These are phyloP conservation scores for Jimgerdemannia flammicorona DNA, from an alignment of 192 early-diverging fungal species.

Conservation along the genomic window DNA sequence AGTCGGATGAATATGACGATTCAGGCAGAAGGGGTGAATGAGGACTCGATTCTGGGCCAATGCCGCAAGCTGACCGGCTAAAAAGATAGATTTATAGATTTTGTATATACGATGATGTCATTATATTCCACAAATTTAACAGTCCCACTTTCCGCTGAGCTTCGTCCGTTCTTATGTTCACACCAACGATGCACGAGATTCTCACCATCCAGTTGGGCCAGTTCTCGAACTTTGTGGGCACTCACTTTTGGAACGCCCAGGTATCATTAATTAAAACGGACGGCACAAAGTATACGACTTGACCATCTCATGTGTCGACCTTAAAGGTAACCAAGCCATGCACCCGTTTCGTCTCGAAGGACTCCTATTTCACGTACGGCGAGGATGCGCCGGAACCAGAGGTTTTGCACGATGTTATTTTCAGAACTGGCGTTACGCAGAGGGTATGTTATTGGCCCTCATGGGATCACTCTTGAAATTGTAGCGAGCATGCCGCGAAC, in stretches of 20 bases:
- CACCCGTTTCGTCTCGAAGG: constrained; percentile 23
- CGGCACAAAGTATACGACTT: neutral
- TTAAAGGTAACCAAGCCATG: constrained; percentile 11
- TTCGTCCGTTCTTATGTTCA: no score
- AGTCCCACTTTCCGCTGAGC: no score
- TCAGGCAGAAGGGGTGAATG: neutral
- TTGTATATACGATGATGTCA: no score
- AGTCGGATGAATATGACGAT: neutral
- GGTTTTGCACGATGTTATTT: constrained; percentile 57
- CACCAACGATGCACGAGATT: constrained; percentile 69
- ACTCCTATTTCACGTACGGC: constrained; percentile 44
- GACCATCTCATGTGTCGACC: constrained; percentile 4
- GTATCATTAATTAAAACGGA: constrained; percentile 33
- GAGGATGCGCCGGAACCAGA: constrained; percentile 34
- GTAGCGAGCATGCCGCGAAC: neutral
- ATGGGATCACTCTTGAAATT: neutral
- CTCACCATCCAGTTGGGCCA: constrained; percentile 93
- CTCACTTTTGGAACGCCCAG: constrained; percentile 93
- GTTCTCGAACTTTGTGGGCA: constrained; percentile 79
- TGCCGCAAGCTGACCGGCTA: neutral
- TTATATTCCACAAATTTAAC: no score
- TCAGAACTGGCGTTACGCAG: constrained; percentile 42
- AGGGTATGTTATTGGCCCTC: constrained; percentile 19
- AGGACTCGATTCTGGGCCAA: neutral
- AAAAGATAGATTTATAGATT: neutral